These are phyloP conservation scores for Ramaria sp. DNA, from an alignment of 768 basidiomycete genomes.

Conservation along the genomic window DNA sequence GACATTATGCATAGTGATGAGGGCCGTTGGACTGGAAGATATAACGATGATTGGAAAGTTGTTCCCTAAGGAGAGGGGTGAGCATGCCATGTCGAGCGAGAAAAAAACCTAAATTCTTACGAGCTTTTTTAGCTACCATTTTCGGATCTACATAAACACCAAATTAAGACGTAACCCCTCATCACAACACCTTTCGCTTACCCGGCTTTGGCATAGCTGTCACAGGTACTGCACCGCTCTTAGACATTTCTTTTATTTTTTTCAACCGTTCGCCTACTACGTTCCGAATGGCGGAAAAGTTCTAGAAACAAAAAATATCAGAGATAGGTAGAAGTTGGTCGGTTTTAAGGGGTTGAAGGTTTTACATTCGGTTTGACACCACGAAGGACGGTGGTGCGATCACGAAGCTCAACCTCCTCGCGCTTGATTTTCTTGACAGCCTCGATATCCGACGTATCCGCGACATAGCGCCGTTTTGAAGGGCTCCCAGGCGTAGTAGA, in stretches of 20 bases:
- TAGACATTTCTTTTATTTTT: conserved; percentile 57
- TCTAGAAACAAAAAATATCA: conserved; percentile 50
- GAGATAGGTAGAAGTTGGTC: too few relatives aligned
- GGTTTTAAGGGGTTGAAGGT: too few relatives aligned
- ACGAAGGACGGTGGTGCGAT: conserved; percentile 73
- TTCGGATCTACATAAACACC: conserved; percentile 38
- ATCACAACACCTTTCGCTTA: neutral
- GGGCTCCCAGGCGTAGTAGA: conserved; percentile 20
- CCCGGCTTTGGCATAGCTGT: conserved; percentile 26
- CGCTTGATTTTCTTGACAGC: conserved; percentile 76
- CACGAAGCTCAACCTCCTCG: conserved; percentile 69
- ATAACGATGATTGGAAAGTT: conserved; percentile 95
- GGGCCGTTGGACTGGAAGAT: conserved; percentile 86
- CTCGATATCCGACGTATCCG: conserved; percentile 69
- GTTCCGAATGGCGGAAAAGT: conserved; percentile 61
- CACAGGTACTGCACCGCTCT: conserved; percentile 32
- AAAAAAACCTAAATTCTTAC: conserved; percentile 28
- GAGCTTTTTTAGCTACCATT: conserved; percentile 56
- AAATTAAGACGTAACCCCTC: neutral
- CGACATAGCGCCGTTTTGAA: conserved; percentile 66
- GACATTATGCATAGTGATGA: conserved; percentile 98
- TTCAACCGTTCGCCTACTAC: conserved; percentile 71
- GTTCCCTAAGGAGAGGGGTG: conserved; percentile 33
- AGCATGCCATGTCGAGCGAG: neutral
- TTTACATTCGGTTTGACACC: conserved; percentile 83